phyloP scores from a whole-genome alignment of 2,329 filamentous ascomycete species.

The Bipolaris sorokiniana region DNA sequence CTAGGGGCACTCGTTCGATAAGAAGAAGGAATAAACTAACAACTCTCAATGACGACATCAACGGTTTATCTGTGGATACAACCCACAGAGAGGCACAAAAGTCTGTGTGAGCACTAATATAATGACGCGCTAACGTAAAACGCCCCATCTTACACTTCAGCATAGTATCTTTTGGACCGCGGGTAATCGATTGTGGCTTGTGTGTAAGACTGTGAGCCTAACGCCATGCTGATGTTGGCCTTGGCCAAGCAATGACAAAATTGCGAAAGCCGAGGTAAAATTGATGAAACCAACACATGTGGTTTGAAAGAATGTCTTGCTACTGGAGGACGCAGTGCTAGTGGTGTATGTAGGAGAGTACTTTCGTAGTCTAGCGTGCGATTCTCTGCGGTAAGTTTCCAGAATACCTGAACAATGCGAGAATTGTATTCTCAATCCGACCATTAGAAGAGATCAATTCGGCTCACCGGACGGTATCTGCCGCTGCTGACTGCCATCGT shows the following conservation, averaged over 20 bases:
- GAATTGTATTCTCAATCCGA: neutral
- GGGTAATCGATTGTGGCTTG: slow-evolving; percentile 4
- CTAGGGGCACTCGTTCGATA: neutral
- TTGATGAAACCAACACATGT: neutral
- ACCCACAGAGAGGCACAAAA: neutral
- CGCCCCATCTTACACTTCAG: neutral
- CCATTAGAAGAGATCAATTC: neutral
- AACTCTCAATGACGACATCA: neutral
- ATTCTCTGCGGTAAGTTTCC: neutral
- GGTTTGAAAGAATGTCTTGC: neutral
- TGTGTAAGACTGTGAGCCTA: neutral
- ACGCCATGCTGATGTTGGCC: neutral
- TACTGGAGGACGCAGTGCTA: neutral
- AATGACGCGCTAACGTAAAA: no score
- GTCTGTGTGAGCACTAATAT: neutral
- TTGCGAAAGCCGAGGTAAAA: neutral
- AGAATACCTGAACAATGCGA: neutral
- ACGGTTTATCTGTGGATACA: neutral
- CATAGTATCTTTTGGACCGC: neutral
- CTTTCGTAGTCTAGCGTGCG: neutral
- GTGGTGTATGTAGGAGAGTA: neutral
- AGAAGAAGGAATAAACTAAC: neutral
- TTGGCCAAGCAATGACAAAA: neutral
- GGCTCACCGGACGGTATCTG: neutral
- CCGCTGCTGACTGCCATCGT: neutral